Percentiles rank a stretch among this genome's conserved stretches.
phyloP scores from a whole-genome alignment of 148 eudicot species.

The Rhododendron ferrugineum region DNA sequence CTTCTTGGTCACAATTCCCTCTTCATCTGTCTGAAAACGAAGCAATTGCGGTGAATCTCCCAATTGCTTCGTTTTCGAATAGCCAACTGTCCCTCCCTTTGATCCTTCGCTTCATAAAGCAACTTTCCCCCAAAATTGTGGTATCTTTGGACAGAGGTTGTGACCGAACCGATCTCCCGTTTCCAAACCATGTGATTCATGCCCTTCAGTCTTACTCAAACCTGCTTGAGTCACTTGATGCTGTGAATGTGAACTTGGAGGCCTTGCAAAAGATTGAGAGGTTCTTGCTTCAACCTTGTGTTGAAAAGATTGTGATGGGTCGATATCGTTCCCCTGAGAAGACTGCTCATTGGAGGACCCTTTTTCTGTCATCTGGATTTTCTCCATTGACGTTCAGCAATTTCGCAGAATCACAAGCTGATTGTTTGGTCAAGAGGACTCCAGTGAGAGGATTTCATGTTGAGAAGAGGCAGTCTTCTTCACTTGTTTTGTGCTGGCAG shows the following conservation, averaged over 20 bases:
- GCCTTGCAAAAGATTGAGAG: slow-evolving; percentile 67
- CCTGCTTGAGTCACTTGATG: slow-evolving; percentile 81
- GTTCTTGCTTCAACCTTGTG: slow-evolving; percentile 68
- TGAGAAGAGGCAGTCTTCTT: slow-evolving; percentile 72
- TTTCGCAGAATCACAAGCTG: slow-evolving; percentile 83
- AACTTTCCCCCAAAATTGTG: slow-evolving; percentile 64
- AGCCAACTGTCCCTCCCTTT: slow-evolving; percentile 44
- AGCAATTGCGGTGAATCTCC: slow-evolving; percentile 74
- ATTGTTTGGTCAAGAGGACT: slow-evolving; percentile 76
- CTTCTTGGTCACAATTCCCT: slow-evolving; percentile 49
- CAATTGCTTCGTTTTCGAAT: slow-evolving; percentile 48
- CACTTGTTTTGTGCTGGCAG: slow-evolving; percentile 86
- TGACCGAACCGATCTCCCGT: slow-evolving; percentile 69
- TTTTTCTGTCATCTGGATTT: slow-evolving; percentile 64
- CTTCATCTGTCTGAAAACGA: slow-evolving; percentile 53
- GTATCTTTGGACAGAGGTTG: slow-evolving; percentile 77
- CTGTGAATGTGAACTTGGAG: slow-evolving; percentile 62
- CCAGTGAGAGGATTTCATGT: slow-evolving; percentile 74
- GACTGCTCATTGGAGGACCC: slow-evolving; percentile 80
- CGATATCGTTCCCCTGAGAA: slow-evolving; percentile 60
- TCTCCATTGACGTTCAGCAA: slow-evolving; percentile 64
- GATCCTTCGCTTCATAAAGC: slow-evolving; percentile 64
- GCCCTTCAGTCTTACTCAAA: slow-evolving; percentile 64
- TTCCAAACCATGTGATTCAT: slow-evolving; percentile 72
- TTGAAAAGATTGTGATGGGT: slow-evolving; percentile 63